Base-by-base conservation (phyloP, 1,284 basidiomycete genomes). In the Chalciporus piperatoides region DNA sequence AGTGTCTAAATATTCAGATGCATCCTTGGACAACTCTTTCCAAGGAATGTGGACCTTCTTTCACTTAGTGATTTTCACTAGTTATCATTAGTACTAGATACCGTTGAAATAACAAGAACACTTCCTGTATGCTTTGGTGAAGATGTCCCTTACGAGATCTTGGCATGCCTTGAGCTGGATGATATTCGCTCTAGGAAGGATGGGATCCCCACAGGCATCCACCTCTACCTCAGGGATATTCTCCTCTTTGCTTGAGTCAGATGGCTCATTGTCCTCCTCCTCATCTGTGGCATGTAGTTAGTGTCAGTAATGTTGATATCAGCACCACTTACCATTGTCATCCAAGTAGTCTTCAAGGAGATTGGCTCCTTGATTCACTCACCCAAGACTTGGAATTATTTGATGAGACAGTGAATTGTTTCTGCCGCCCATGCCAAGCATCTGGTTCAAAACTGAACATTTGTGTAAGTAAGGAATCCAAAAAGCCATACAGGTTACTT, bases 111-210 rank as follows among this genome's bases (percentile, higher is more conserved):
- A 15, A 41, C 14, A 12, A 43, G 4, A n/a, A n/a, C n/a, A 42
- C 32, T 14, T 35, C 41, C 39, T 33, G 2, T 47, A 47, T 35
- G 32, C 39, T 44, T 43, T 47, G 2, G n/a, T 47, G 17, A 47
- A 47, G 2, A 47, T 15, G n/a, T 44, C 40, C 3, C 5, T 1
- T 12, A 17, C 10, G 12, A 24, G 30, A 44, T 47, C 32, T 32
- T 47, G 46, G 5, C n/a, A 15, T 12, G 23, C 9, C 23, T 43
- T 47, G 12, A 47, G 19, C 32, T 47, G 5, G 2, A 19, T 3
- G 5, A 15, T 3, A 17, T 25, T 25, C 24, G 25, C 14, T 3
- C n/a, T 7, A 12, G 39, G 40, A n/a, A 47, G 39, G 12, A 8
- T 25, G 3, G 14, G 39, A 30, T 47, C n/a, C 6, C 39, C 39